These are phyloP conservation scores for Austroboletus novae-zelandiae DNA, from an alignment of 1,284 basidiomycete species.

Conservation along the genomic window DNA sequence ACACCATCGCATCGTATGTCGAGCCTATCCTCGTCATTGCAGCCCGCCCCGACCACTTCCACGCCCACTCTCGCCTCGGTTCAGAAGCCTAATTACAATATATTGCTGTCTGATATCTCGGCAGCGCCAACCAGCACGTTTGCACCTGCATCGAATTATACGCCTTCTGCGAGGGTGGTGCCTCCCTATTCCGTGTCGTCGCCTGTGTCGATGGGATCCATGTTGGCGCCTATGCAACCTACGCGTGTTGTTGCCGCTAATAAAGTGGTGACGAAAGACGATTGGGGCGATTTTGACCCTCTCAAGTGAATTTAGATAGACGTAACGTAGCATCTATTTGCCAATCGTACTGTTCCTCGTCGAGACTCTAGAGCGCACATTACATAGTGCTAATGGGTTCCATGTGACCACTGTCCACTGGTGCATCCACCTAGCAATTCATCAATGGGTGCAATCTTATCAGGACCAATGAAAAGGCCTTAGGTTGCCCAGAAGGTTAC, in stretches of 20 bases:
- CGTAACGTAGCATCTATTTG: conserved; percentile 2
- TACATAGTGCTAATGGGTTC: no score
- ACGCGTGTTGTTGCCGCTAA: conserved; percentile 44
- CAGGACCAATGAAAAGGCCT: no score
- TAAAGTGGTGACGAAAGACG: conserved; percentile 52
- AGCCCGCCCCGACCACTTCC: conserved; percentile 12
- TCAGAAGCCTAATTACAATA: conserved; percentile 55
- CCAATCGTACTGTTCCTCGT: no score
- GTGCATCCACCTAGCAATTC: no score
- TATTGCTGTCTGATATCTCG: conserved; percentile 36
- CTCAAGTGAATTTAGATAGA: conserved; percentile 23
- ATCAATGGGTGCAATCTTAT: no score
- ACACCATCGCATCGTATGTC: conserved; percentile 19
- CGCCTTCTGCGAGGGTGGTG: conserved; percentile 16
- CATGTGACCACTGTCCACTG: no score
- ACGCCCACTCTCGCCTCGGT: conserved; percentile 16
- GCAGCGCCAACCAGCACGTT: conserved; percentile 14
- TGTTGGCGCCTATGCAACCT: conserved; percentile 56
- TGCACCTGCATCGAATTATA: conserved; percentile 12
- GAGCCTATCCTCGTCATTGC: conserved; percentile 18
- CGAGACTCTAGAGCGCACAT: no score
- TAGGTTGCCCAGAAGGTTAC: no score
- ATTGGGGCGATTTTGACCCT: conserved; percentile 82
- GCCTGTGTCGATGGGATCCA: conserved; percentile 45
- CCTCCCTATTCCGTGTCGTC: conserved; percentile 31